Conservation (phyloP, 2,329 filamentous ascomycete species). For the Cyanodermella asteris region DNA sequence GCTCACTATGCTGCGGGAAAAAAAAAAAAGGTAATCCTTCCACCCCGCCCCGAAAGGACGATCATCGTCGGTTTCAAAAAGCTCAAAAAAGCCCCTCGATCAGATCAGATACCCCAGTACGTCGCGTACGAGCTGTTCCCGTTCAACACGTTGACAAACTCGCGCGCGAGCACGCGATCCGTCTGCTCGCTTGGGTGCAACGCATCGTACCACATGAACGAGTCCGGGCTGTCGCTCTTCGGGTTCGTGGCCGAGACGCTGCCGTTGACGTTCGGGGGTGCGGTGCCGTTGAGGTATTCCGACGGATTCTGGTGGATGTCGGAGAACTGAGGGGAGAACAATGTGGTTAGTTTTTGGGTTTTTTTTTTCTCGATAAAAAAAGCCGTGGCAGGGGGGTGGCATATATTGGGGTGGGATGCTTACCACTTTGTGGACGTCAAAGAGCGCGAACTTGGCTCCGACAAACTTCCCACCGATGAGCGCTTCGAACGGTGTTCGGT, state of each 20-base stretch:
- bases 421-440: conserved; percentile 42
- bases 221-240: conserved; percentile 23
- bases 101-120: too few relatives aligned
- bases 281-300: conserved; percentile 37
- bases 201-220: conserved; percentile 53
- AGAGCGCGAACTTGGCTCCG: conserved; percentile 39
- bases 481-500: conserved; percentile 28
- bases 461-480: conserved; percentile 22
- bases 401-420: conserved; percentile 7
- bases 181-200: conserved; percentile 49
- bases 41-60: too few relatives aligned
- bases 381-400: neutral
- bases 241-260: conserved; percentile 26
- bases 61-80: too few relatives aligned
- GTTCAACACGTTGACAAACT: conserved; percentile 32
- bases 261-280: conserved; percentile 39
- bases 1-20: too few relatives aligned
- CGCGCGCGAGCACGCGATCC: conserved; percentile 32
- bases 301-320: conserved; percentile 42
- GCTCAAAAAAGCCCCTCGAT: too few relatives aligned
- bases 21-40: too few relatives aligned
- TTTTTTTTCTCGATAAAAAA: too few relatives aligned
- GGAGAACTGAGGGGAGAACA: conserved; percentile 20
- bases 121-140: conserved; percentile 16
- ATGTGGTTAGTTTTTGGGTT: conserved; percentile 1